Evolutionary conservation across 176 grass and related monocot species (phyloP).

Genomic region (Avena insularis): DNA sequence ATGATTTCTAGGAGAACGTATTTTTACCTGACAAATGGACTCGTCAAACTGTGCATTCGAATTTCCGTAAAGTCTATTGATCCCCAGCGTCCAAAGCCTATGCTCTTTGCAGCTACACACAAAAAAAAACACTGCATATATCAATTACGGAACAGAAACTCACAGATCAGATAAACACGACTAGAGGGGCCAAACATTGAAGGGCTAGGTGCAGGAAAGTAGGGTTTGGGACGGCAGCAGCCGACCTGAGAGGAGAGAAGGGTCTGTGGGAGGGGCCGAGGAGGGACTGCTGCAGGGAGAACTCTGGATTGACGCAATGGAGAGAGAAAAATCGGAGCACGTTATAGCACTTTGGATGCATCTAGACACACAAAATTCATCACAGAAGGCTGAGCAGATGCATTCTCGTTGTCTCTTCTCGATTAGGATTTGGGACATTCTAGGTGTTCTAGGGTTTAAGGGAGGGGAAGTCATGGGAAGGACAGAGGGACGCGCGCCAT

Average conservation of each 20-base stretch:
- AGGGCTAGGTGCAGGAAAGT: neutral
- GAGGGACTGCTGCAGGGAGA: neutral
- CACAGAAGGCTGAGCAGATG: neutral
- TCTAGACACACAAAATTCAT: neutral
- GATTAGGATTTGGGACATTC: neutral
- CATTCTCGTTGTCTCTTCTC: neutral
- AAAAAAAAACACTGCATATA: neutral
- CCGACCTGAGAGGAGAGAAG: neutral
- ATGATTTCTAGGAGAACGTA: neutral
- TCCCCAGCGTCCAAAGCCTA: neutral
- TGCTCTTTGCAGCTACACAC: neutral
- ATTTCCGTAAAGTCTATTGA: neutral
- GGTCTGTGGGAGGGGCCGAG: neutral
- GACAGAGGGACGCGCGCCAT: neutral
- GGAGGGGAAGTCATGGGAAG: neutral
- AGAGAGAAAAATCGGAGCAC: neutral
- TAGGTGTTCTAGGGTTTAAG: conserved; percentile 10
- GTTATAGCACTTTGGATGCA: neutral
- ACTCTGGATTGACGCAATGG: neutral
- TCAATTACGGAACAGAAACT: neutral
- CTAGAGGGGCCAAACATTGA: neutral
- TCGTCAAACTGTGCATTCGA: neutral
- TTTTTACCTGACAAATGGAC: neutral
- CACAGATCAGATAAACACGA: neutral
- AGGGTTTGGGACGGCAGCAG: conserved; percentile 12